Evolutionary conservation across 345 rosid genomes (phyloP).

Genomic region (Pistacia atlantica): DNA sequence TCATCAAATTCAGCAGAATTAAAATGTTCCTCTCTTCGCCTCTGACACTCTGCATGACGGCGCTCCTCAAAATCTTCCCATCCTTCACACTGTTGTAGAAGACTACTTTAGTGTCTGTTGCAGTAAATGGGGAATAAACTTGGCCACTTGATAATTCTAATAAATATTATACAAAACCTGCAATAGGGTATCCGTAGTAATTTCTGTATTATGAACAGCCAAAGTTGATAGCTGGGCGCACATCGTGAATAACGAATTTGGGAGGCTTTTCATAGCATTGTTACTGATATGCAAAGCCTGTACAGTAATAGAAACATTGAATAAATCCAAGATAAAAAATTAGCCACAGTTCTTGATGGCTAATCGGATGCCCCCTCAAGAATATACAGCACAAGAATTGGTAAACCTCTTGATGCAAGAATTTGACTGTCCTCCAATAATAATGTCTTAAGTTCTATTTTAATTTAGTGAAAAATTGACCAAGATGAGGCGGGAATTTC

Average conservation of each 20-base stretch:
- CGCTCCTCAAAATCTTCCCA: slow-evolving; percentile 80
- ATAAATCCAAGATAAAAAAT: neutral
- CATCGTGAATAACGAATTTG: slow-evolving; percentile 53
- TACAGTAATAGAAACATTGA: neutral
- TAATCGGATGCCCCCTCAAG: neutral
- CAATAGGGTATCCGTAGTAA: slow-evolving; percentile 71
- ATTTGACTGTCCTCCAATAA: neutral
- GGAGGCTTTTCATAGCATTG: slow-evolving; percentile 70
- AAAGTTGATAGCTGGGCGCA: slow-evolving; percentile 75
- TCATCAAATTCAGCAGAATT: too few species aligned
- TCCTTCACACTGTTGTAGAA: slow-evolving; percentile 57
- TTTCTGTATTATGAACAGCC: slow-evolving; percentile 86
- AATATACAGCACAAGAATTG: neutral
- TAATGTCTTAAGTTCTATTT: neutral
- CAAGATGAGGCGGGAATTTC: neutral
- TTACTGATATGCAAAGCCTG: slow-evolving; percentile 74
- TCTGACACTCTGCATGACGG: slow-evolving; percentile 75
- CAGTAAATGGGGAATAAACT: neutral
- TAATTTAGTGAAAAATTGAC: neutral
- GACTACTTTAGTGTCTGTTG: neutral
- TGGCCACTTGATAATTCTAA: neutral
- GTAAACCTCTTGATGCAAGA: neutral
- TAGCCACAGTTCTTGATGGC: neutral
- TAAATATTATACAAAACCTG: slow-evolving; percentile 48
- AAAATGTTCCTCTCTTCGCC: slow-evolving; percentile 35